phyloP scores from a whole-genome alignment of 495 filamentous ascomycete species.

The Sphaerosporella brunnea region DNA sequence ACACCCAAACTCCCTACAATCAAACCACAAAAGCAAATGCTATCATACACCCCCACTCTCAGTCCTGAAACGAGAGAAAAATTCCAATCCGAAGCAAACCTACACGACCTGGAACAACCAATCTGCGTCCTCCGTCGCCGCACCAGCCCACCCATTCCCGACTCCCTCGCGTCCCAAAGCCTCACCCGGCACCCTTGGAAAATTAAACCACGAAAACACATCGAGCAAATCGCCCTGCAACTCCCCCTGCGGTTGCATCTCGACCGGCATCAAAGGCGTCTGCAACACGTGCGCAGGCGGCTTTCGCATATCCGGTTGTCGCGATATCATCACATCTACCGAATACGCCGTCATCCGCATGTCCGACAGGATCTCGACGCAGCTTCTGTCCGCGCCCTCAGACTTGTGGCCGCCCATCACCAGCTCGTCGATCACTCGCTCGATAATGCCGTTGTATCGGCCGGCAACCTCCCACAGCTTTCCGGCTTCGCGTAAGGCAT shows the following conservation, averaged over 20 bases:
- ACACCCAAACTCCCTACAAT: too few relatives aligned
- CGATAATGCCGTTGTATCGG: conserved; percentile 61
- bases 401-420: conserved; percentile 22
- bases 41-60: too few relatives aligned
- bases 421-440: conserved; percentile 70
- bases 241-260: neutral
- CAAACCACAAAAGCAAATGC: too few relatives aligned
- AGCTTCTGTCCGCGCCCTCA: conserved; percentile 36
- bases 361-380: conserved; percentile 69
- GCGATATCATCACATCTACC: conserved; percentile 69
- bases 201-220: conserved; percentile 85
- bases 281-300: conserved; percentile 26
- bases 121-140: conserved; percentile 17
- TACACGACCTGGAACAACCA: conserved; percentile 14
- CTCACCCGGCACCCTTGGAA: conserved; percentile 37
- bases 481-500: conserved; percentile 61
- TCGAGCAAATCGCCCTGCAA: conserved; percentile 54
- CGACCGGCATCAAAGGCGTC: conserved; percentile 12
- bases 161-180: conserved; percentile 10
- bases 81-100: too few relatives aligned
- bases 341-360: conserved; percentile 77
- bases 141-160: conserved; percentile 5
- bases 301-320: conserved; percentile 45
- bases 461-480: conserved; percentile 69
- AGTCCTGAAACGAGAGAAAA: too few relatives aligned